phyloP scores from a whole-genome alignment of 805 yeast species.

The Candida maesae region DNA sequence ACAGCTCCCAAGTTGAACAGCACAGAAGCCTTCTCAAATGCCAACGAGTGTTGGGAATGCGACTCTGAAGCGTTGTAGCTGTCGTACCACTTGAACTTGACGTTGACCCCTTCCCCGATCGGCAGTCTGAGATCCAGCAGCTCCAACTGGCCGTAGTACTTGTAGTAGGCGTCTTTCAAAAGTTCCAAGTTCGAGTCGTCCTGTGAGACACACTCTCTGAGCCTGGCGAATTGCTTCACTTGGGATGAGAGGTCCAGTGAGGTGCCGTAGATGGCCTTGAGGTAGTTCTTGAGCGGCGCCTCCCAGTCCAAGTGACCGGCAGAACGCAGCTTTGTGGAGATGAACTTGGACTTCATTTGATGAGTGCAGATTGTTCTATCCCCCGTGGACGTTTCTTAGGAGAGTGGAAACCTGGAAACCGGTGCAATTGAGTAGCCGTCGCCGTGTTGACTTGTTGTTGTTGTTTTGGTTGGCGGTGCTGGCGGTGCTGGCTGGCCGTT shows the following conservation, averaged over 20 bases:
- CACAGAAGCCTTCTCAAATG: constrained; percentile 85
- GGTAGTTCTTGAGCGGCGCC: constrained; percentile 52
- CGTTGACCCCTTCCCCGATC: constrained; percentile 47
- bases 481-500: too few relatives aligned
- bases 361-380: too few relatives aligned
- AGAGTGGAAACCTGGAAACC: too few relatives aligned
- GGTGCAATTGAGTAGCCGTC: too few relatives aligned
- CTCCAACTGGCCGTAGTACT: constrained; percentile 80
- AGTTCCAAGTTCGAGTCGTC: constrained; percentile 49
- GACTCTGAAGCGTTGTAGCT: constrained; percentile 50
- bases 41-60: constrained; percentile 70
- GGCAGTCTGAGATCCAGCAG: constrained; percentile 76
- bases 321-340: constrained; percentile 30
- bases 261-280: constrained; percentile 60
- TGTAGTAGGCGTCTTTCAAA: constrained; percentile 53
- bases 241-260: constrained; percentile 56
- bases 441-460: too few relatives aligned
- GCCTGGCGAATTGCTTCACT: constrained; percentile 53
- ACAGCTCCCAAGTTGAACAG: constrained; percentile 75
- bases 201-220: constrained; percentile 19
- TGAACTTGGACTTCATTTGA: constrained; percentile 22
- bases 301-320: constrained; percentile 66
- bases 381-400: too few relatives aligned
- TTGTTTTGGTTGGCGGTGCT: too few relatives aligned
- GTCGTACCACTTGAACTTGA: constrained; percentile 78